Conservation (phyloP, 306 rosid species). For the Prunus fruticosa region DNA sequence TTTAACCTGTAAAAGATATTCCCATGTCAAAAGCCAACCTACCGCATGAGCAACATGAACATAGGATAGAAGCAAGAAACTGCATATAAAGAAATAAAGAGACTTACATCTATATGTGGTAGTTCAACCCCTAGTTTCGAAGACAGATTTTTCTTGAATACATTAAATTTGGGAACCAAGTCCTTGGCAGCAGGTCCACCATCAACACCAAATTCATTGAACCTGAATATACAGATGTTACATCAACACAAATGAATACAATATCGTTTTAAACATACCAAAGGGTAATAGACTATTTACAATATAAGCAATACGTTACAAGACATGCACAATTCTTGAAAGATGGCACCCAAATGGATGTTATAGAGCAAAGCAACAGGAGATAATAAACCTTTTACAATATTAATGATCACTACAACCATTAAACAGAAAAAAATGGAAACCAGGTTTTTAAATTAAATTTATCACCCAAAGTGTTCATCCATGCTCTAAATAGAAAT, state of each 20-base stretch:
- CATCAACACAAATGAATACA: conserved; percentile 7
- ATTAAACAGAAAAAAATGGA: background rate
- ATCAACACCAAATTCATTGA: conserved; percentile 67
- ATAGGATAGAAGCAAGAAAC: conserved; percentile 1
- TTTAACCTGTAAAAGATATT: conserved; percentile 44
- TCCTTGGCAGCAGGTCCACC: conserved; percentile 81
- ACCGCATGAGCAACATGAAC: conserved; percentile 3
- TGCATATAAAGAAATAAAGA: conserved; percentile 8
- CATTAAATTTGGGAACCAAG: conserved; percentile 56
- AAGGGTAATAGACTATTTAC: background rate
- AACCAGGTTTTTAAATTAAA: background rate
- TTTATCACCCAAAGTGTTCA: background rate
- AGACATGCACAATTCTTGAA: conserved; percentile 6
- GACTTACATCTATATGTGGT: conserved; percentile 63
- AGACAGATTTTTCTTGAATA: conserved; percentile 43
- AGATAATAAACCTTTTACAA: background rate
- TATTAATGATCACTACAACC: background rate
- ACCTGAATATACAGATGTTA: conserved; percentile 39
- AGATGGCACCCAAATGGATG: too few relatives aligned
- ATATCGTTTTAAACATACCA: too few relatives aligned
- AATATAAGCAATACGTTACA: background rate
- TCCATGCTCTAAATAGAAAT: background rate
- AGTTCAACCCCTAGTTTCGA: conserved; percentile 49
- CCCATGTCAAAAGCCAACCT: conserved; percentile 27
- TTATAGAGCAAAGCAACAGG: background rate